These are phyloP conservation scores for Trypanosoma grayi DNA, from an alignment of 208 protist species.

Conservation along the genomic window DNA sequence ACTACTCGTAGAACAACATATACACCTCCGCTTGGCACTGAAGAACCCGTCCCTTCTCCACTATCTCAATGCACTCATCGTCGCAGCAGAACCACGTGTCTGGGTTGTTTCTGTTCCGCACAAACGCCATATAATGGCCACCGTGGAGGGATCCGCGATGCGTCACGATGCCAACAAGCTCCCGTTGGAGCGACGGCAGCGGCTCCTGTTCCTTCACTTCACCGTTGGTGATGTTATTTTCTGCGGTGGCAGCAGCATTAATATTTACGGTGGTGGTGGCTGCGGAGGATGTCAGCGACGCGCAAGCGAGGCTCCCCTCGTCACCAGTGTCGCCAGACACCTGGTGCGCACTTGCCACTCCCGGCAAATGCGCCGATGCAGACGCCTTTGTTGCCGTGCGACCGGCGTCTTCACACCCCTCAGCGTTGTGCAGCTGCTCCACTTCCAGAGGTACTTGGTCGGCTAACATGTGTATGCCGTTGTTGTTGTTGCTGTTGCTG, in stretches of 20 bases:
- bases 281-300: neutral
- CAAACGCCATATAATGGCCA: conserved; percentile 88
- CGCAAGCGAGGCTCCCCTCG: neutral
- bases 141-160: conserved; percentile 81
- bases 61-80: conserved; percentile 72
- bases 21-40: conserved; percentile 63
- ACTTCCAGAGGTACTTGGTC: conserved; percentile 29
- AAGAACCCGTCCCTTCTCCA: conserved; percentile 59
- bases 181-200: conserved; percentile 35
- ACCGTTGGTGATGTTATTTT: neutral
- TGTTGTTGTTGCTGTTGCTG: too few species aligned
- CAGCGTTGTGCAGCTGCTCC: conserved; percentile 27
- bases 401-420: too few species aligned
- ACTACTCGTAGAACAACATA: conserved; percentile 83
- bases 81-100: conserved; percentile 86
- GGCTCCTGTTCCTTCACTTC: neutral
- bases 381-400: too few species aligned
- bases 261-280: too few species aligned
- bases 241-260: too few species aligned
- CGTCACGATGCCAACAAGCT: conserved; percentile 76
- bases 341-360: too few species aligned
- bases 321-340: neutral
- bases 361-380: too few species aligned
- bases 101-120: conserved; percentile 47
- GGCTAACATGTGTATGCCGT: too few species aligned